phyloP scores from a whole-genome alignment of 139 green algal genomes.

The Bryopsis sp. region DNA sequence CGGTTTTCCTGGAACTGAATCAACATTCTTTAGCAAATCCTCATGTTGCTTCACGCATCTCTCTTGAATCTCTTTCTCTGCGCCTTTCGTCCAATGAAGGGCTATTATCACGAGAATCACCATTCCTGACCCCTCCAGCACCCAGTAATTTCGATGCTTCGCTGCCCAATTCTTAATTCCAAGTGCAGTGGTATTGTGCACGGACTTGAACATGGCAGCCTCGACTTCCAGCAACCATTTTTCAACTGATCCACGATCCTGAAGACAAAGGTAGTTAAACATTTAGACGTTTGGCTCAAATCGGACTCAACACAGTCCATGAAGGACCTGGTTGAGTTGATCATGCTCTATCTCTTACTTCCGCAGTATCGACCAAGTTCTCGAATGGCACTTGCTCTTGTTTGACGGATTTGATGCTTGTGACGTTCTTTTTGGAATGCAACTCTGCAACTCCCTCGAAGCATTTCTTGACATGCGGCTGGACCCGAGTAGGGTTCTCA shows the following conservation, averaged over 20 bases:
- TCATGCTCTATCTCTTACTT: neutral
- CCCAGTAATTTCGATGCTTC: slow-evolving; percentile 39
- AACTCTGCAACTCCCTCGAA: no score
- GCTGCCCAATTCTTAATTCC: slow-evolving; percentile 34
- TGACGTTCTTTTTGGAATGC: slow-evolving; percentile 41
- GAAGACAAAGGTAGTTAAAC: slow-evolving; percentile 3
- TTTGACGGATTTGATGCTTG: slow-evolving; percentile 38
- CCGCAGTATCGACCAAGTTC: slow-evolving; percentile 33
- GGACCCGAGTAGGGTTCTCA: slow-evolving; percentile 38
- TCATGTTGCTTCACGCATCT: slow-evolving; percentile 18
- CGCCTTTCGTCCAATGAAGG: slow-evolving; percentile 37
- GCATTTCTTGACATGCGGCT: slow-evolving; percentile 53
- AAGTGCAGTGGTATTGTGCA: slow-evolving; percentile 32
- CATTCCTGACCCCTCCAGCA: slow-evolving; percentile 40
- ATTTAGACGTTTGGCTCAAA: no score
- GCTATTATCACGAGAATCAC: slow-evolving; percentile 35
- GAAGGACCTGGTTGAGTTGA: neutral
- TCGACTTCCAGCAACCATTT: no score
- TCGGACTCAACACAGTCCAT: neutral
- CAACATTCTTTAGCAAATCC: no score
- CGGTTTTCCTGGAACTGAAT: no score
- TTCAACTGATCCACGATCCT: slow-evolving; percentile 51
- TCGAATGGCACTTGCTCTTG: no score
- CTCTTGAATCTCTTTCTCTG: slow-evolving; percentile 23
- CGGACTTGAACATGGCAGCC: no score